phyloP scores from a whole-genome alignment of 2,329 filamentous ascomycete species.

The Pezicula radicicola region DNA sequence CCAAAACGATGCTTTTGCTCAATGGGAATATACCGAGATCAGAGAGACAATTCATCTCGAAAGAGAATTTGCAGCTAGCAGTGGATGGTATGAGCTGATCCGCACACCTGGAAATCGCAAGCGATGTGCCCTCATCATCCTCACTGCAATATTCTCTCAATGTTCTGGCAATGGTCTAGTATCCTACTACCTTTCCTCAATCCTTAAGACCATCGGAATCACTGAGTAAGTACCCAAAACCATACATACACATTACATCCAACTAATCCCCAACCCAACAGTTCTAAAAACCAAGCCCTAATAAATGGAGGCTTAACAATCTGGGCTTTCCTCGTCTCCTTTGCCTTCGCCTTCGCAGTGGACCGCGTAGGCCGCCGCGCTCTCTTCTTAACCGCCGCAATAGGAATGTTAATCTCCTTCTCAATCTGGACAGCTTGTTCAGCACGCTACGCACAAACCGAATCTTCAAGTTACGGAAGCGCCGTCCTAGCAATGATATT shows the following conservation, averaged over 20 bases:
- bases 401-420: slow-evolving; percentile 26
- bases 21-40: slow-evolving; percentile 37
- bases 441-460: slow-evolving; percentile 14
- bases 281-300: slow-evolving; percentile 10
- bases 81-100: slow-evolving; percentile 37
- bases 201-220: slow-evolving; percentile 19
- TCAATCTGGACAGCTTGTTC: slow-evolving; percentile 21
- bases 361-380: slow-evolving; percentile 27
- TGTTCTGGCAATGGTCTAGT: slow-evolving; percentile 68
- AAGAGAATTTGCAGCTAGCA: slow-evolving; percentile 4
- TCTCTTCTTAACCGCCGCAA: slow-evolving; percentile 26
- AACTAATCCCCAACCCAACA: slow-evolving; percentile 1
- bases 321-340: slow-evolving; percentile 24
- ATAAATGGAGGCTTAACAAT: slow-evolving; percentile 23
- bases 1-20: slow-evolving; percentile 30
- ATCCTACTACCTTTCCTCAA: slow-evolving; percentile 50
- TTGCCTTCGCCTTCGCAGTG: slow-evolving; percentile 25
- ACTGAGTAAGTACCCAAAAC: slow-evolving; percentile 7
- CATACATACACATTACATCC: background rate
- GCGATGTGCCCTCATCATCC: slow-evolving; percentile 57
- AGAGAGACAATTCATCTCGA: slow-evolving; percentile 23
- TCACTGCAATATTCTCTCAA: slow-evolving; percentile 62
- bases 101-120: slow-evolving; percentile 60
- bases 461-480: slow-evolving; percentile 16
- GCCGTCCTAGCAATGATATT: slow-evolving; percentile 33